A percentile compares a stretch with the other conserved stretches of the same genome.
phyloP scores from a whole-genome alignment of 2,329 filamentous ascomycete genomes.

The Aspergillus sp. region DNA sequence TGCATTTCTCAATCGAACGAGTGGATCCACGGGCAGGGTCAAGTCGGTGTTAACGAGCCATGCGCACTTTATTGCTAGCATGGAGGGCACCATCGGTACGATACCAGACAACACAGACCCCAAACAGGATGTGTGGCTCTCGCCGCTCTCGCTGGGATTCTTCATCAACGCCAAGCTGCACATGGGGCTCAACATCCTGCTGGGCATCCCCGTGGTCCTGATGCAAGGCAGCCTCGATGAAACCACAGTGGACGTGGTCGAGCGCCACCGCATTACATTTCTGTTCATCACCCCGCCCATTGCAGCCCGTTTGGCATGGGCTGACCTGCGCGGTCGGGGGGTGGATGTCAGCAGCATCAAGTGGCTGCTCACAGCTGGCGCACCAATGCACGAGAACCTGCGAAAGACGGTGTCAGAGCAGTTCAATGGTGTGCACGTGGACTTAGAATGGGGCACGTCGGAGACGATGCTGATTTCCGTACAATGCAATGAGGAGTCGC shows the following conservation, averaged over 20 bases:
- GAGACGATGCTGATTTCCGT: slow-evolving; percentile 21
- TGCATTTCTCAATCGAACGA: slow-evolving; percentile 9
- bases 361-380: slow-evolving; percentile 20
- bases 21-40: slow-evolving; percentile 14
- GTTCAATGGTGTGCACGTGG: slow-evolving; percentile 14
- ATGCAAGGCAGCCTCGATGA: slow-evolving; percentile 12
- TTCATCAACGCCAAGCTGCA: slow-evolving; percentile 23
- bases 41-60: slow-evolving; percentile 17
- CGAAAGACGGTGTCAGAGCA: slow-evolving; percentile 10
- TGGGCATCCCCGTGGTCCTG: slow-evolving; percentile 21
- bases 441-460: slow-evolving; percentile 18
- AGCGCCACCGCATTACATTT: slow-evolving; percentile 15
- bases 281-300: slow-evolving; percentile 19
- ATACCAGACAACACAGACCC: slow-evolving; percentile 17
- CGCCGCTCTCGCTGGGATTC: slow-evolving; percentile 18
- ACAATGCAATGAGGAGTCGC: slow-evolving; percentile 14
- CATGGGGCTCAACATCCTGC: slow-evolving; percentile 19
- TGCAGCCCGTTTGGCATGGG: slow-evolving; percentile 14
- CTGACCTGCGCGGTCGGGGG: slow-evolving; percentile 3
- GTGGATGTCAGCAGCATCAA: slow-evolving; percentile 15
- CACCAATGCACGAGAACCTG: slow-evolving; percentile 18
- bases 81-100: slow-evolving; percentile 15
- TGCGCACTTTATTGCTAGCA: slow-evolving; percentile 15
- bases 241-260: slow-evolving; percentile 11
- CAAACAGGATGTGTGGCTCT: slow-evolving; percentile 16